phyloP scores from a whole-genome alignment of 345 rosid genomes.

The Crucihimalaya himalaica region DNA sequence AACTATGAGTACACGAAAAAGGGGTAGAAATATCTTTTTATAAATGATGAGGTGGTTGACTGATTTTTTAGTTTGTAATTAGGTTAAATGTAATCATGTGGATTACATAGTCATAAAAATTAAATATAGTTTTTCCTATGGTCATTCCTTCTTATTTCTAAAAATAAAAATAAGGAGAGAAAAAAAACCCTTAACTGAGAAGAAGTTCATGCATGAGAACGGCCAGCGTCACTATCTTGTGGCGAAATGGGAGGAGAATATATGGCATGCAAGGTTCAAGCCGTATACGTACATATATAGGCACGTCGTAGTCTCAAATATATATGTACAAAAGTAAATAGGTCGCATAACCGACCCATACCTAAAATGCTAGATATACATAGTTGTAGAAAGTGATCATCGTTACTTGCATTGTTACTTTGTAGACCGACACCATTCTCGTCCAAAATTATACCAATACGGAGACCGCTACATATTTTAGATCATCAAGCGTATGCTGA shows the following conservation, averaged over 20 bases:
- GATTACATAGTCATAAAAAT: neutral
- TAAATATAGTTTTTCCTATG: neutral
- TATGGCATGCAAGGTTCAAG: slow-evolving; percentile 15
- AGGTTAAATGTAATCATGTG: neutral
- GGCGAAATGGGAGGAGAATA: neutral
- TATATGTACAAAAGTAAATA: neutral
- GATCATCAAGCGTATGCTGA: neutral
- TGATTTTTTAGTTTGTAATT: neutral
- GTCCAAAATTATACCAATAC: neutral
- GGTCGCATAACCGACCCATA: slow-evolving; percentile 37
- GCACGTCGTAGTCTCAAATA: slow-evolving; percentile 16
- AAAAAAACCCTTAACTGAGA: neutral
- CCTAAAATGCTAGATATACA: slow-evolving; percentile 23
- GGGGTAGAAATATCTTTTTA: neutral
- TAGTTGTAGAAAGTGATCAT: slow-evolving; percentile 4
- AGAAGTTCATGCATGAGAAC: neutral
- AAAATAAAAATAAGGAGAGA: neutral
- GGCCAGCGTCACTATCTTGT: slow-evolving; percentile 9
- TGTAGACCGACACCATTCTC: neutral
- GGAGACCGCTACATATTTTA: neutral
- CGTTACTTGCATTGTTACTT: neutral
- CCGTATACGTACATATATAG: slow-evolving; percentile 17
- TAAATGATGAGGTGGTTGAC: too few species aligned
- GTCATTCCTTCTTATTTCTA: neutral
- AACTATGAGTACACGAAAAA: neutral